A percentile compares a stretch with the other conserved stretches of the same genome.
Evolutionary conservation across 768 basidiomycete species (phyloP).

Genomic region (Lyophyllum atratum): DNA sequence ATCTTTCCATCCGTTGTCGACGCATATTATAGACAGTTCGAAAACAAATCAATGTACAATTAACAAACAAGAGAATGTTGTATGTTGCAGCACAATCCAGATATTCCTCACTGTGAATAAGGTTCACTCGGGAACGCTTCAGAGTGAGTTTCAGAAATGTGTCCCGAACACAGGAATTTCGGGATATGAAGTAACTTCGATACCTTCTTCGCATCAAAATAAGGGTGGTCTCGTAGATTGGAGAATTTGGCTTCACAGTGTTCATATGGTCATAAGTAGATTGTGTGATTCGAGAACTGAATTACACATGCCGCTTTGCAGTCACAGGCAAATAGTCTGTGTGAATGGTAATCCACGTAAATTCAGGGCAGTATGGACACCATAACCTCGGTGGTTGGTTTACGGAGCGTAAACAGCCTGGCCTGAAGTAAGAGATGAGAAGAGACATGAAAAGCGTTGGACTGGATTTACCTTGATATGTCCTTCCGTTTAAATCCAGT

Average conservation of each 20-base stretch:
- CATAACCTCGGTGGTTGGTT: slow-evolving; percentile 8
- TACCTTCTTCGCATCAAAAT: too few species aligned
- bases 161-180: background rate
- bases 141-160: background rate
- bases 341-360: slow-evolving; percentile 1
- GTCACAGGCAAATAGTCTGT: background rate
- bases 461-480: slow-evolving; percentile 39
- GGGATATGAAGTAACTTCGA: too few species aligned
- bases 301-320: background rate
- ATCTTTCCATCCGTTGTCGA: slow-evolving; percentile 5
- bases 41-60: slow-evolving; percentile 14
- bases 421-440: slow-evolving; percentile 25
- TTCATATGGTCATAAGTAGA: background rate
- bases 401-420: slow-evolving; percentile 41
- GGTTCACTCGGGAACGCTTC: background rate
- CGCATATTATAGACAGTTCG: slow-evolving; percentile 5
- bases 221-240: too few species aligned
- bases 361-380: background rate
- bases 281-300: background rate
- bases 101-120: background rate
- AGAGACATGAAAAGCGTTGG: background rate
- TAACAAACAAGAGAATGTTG: slow-evolving; percentile 7
- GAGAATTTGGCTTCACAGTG: background rate
- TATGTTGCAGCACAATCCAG: slow-evolving; percentile 8
- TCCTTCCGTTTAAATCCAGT: slow-evolving; percentile 57